Evolutionary conservation across 345 rosid genomes (phyloP).

Genomic region (Clausena lansium): DNA sequence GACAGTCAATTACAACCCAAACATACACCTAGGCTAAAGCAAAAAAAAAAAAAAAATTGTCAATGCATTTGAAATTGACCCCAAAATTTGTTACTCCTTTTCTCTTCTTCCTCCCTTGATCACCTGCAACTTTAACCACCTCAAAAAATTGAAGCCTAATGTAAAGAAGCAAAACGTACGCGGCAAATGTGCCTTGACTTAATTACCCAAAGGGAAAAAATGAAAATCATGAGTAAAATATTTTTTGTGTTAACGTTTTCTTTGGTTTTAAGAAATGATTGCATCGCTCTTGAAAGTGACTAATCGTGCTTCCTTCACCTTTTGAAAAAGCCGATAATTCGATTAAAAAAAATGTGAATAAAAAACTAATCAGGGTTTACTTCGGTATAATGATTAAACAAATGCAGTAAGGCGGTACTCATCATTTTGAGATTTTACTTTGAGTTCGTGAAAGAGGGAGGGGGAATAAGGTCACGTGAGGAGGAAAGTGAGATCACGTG

Average conservation of each 20-base stretch:
- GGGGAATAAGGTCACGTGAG: slow-evolving; percentile 37
- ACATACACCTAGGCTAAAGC: not conserved
- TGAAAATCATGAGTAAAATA: not conserved
- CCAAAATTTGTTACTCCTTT: not conserved
- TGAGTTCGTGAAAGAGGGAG: not conserved
- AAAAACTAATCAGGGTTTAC: slow-evolving; percentile 7
- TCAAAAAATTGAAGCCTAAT: not conserved
- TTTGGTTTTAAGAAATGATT: slow-evolving; percentile 25
- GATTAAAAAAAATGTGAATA: not conserved
- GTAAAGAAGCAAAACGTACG: not conserved
- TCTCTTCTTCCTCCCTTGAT: not conserved
- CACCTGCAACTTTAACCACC: not conserved
- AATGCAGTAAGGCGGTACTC: not conserved
- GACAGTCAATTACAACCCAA: too few species aligned
- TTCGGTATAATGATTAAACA: slow-evolving; percentile 1
- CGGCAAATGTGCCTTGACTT: slow-evolving; percentile 18
- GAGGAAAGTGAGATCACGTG: slow-evolving; percentile 36
- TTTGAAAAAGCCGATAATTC: slow-evolving; percentile 23
- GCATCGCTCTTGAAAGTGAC: slow-evolving; percentile 29
- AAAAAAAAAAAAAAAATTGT: not conserved
- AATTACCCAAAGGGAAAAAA: not conserved
- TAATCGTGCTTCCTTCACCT: slow-evolving; percentile 24
- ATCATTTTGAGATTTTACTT: not conserved
- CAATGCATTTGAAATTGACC: not conserved
- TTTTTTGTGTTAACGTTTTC: not conserved